Conservation (phyloP, 2,329 filamentous ascomycete species). For the Xylariaceae sp. region DNA sequence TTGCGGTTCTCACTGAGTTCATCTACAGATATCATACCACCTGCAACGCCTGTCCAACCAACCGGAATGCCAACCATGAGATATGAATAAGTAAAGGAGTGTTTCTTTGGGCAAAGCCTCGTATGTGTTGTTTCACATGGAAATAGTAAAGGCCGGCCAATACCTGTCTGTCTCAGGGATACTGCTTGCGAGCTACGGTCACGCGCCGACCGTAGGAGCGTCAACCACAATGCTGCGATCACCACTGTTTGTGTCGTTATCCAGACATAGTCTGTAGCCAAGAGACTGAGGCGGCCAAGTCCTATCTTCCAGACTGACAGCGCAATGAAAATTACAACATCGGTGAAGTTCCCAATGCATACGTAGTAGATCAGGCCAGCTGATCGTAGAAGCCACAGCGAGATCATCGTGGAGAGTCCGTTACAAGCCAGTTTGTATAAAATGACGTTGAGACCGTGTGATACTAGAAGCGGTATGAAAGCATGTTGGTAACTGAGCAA, state of each 20-base stretch:
- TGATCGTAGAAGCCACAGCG: neutral
- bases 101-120: constrained; percentile 64
- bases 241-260: constrained; percentile 2
- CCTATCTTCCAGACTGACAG: neutral
- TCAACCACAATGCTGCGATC: constrained; percentile 3
- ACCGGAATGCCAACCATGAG: constrained; percentile 67
- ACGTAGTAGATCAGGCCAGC: constrained; percentile 5
- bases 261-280: neutral
- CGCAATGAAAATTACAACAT: constrained; percentile 15
- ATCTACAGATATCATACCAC: constrained; percentile 54
- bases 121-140: constrained; percentile 65
- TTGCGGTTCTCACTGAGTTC: constrained; percentile 18
- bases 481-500: no score
- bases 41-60: constrained; percentile 55
- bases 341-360: constrained; percentile 18
- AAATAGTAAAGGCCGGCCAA: constrained; percentile 53
- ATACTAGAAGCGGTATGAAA: no score
- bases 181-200: constrained; percentile 3
- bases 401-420: neutral
- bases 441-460: no score
- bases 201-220: constrained; percentile 1
- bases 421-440: neutral
- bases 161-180: constrained; percentile 23
- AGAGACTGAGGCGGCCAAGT: neutral
- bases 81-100: constrained; percentile 70